Evolutionary conservation across 1,139 yeast genomes (phyloP).

Genomic region (Arxiozyma bovina): DNA sequence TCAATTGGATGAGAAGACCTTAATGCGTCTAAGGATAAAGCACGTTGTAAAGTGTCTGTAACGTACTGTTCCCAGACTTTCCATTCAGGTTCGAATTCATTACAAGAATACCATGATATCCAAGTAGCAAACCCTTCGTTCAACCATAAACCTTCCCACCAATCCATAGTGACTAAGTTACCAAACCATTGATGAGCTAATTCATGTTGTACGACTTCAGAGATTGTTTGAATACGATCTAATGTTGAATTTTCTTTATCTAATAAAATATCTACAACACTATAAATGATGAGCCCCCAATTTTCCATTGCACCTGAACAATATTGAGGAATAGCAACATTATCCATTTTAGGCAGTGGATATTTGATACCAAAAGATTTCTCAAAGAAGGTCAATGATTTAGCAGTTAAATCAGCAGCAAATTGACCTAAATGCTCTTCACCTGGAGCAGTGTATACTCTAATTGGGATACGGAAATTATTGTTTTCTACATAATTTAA

Average conservation of each 20-base stretch:
- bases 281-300: conserved; percentile 79
- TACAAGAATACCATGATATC: conserved; percentile 78
- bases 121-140: conserved; percentile 91
- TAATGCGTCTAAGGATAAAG: conserved; percentile 62
- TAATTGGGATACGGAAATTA: conserved; percentile 64
- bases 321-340: conserved; percentile 75
- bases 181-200: conserved; percentile 95
- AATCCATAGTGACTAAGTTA: conserved; percentile 82
- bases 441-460: conserved; percentile 76
- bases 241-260: conserved; percentile 61
- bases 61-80: conserved; percentile 72
- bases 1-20: conserved; percentile 82
- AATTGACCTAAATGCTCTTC: conserved; percentile 55
- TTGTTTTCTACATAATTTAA: conserved; percentile 60
- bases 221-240: conserved; percentile 64
- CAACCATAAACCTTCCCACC: conserved; percentile 93
- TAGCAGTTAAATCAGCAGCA: conserved; percentile 66
- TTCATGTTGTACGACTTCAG: conserved; percentile 85
- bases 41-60: conserved; percentile 59
- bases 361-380: conserved; percentile 61
- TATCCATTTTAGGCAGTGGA: conserved; percentile 75
- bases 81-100: conserved; percentile 77
- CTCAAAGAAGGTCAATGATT: conserved; percentile 67
- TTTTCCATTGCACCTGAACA: conserved; percentile 90
- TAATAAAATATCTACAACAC: conserved; percentile 65